Conservation (phyloP, 2,329 filamentous ascomycete species). For the Moelleriella libera region DNA sequence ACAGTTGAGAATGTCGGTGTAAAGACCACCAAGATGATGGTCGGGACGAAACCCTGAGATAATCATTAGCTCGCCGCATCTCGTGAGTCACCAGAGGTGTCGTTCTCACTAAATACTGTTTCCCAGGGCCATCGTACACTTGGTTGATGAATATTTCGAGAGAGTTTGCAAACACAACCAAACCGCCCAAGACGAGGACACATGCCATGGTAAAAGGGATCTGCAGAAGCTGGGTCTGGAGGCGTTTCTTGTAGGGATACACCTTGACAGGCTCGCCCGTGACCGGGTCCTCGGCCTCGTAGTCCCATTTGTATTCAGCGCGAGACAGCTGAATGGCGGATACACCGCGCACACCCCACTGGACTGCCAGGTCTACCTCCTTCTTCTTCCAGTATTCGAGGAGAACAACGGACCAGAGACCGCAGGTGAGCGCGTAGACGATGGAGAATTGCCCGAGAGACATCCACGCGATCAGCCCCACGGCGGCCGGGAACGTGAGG, state of each 20-base stretch:
- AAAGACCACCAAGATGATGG: constrained; percentile 67
- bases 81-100: background rate
- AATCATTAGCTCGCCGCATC: background rate
- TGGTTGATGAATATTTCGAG: constrained; percentile 95
- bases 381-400: constrained; percentile 96
- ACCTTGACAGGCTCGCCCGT: constrained; percentile 67
- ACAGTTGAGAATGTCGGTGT: constrained; percentile 66
- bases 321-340: constrained; percentile 68
- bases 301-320: constrained; percentile 66
- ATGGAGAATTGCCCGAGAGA: constrained; percentile 76
- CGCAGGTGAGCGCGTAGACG: constrained; percentile 63
- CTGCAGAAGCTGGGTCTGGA: constrained; percentile 65
- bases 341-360: constrained; percentile 81
- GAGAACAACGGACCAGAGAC: constrained; percentile 79
- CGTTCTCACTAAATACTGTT: constrained; percentile 58
- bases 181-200: constrained; percentile 54
- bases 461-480: constrained; percentile 66
- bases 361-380: constrained; percentile 70
- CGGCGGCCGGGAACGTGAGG: constrained; percentile 64
- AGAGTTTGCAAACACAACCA: constrained; percentile 78
- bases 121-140: constrained; percentile 80
- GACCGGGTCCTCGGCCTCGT: constrained; percentile 61
- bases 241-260: constrained; percentile 62
- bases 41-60: constrained; percentile 67
- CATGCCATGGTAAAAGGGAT: constrained; percentile 74